Evolutionary conservation across 352 stramenopile species (phyloP).

Genomic region (Elongisporangium prolatum): DNA sequence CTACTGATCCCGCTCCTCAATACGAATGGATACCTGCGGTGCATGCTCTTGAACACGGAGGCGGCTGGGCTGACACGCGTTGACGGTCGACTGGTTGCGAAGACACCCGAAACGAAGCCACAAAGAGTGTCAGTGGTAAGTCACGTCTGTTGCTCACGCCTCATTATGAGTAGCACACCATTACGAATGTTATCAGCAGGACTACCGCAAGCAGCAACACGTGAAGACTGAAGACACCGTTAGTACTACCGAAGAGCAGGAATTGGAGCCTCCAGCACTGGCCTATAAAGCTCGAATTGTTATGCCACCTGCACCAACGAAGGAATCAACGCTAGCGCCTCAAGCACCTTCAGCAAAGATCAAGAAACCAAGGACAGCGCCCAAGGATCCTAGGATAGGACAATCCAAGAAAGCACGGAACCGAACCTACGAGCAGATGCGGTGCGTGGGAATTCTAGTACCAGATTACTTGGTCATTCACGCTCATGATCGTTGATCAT

Average conservation of each 20-base stretch:
- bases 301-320: background rate
- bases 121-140: background rate
- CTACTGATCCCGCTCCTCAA: slow-evolving; percentile 45
- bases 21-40: slow-evolving; percentile 35
- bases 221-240: background rate
- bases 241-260: background rate
- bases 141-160: background rate
- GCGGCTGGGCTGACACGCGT: slow-evolving; percentile 3
- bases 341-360: background rate
- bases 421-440: background rate
- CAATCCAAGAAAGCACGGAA: background rate
- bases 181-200: background rate
- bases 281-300: background rate
- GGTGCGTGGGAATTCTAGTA: background rate
- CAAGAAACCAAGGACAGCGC: background rate
- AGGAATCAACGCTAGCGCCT: background rate
- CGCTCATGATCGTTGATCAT: background rate
- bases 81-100: background rate
- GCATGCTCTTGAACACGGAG: slow-evolving; percentile 46
- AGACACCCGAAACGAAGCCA: background rate
- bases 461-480: slow-evolving; percentile 8
- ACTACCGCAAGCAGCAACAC: background rate
- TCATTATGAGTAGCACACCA: too few relatives aligned
- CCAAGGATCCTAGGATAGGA: too few relatives aligned
- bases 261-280: background rate